Base-by-base conservation (phyloP, 305 asterid genomes). In the Striga hermonthica region DNA sequence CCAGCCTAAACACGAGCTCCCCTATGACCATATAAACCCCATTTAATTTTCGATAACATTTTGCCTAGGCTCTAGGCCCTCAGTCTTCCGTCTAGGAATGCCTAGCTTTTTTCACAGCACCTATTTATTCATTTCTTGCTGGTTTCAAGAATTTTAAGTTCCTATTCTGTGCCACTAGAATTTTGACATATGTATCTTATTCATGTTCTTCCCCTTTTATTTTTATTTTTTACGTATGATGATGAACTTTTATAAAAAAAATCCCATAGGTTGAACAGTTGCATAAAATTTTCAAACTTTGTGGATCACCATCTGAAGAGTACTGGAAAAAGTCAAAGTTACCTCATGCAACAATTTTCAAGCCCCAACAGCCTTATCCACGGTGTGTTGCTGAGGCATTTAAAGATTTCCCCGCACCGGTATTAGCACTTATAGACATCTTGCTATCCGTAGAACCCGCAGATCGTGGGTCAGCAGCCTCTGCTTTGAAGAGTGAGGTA, bases 231-330 rank as follows among this genome's bases (percentile, higher is more conserved):
- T n/a, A 45, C 12, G 44, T 8, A 60, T 65, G 39, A 63, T 54
- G 45, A 54, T 7, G 47, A 68, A 36, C 38, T 41, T 68, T 50
- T 68, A 62, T 36, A 66, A 36, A 66, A 65, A 68, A 47, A 28
- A 58, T 13, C 55, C 61, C 66, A 61, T 76, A 91, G 96, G 97
- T 91, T 62, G 96, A 91, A 80, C 98, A 89, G 79, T 73, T 91
- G 39, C 98, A 91, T 78, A 89, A 81, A 67, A 89, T 91, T 74
- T 91, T 89, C 79, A 91, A 91, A 76, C 87, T 91, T 56, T 91
- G 98, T 68, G 98, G 98, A 41, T 88, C 98, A 34, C 96, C 98
- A 9, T 79, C 87, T 5, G 95, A 89, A 76, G 94, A 91, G 75
- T 89, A 89, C 67, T 91, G 98, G 98, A 87, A 82, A 80, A 91